These are phyloP conservation scores for Neurospora sp. DNA, from an alignment of 495 filamentous ascomycete genomes.

Conservation along the genomic window DNA sequence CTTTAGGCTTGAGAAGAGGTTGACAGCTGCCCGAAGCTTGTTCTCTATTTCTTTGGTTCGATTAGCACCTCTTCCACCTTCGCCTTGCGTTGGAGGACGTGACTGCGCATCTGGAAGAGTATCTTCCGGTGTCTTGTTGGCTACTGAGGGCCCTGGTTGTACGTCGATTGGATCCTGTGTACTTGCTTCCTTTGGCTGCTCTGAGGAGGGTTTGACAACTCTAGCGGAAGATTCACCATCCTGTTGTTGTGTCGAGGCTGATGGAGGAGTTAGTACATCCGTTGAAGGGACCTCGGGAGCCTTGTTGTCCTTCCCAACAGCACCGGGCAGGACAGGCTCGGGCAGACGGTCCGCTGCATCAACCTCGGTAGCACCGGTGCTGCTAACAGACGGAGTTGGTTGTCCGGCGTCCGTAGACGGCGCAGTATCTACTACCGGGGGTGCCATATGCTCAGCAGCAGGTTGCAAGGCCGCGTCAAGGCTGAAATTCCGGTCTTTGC, in stretches of 20 bases:
- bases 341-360: background rate
- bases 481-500: background rate
- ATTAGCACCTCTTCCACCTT: background rate
- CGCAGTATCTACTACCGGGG: background rate
- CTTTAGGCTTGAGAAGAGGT: conserved; percentile 9
- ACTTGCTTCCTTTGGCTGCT: background rate
- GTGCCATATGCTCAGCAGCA: background rate
- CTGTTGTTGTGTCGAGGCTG: background rate
- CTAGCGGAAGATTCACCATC: background rate
- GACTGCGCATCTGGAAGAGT: background rate
- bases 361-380: background rate
- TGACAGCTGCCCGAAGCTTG: conserved; percentile 10
- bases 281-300: conserved; percentile 2
- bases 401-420: background rate
- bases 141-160: background rate
- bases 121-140: background rate
- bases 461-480: background rate
- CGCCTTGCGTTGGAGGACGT: background rate
- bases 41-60: background rate
- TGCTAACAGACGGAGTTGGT: background rate
- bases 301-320: background rate
- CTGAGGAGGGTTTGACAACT: background rate
- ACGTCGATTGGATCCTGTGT: background rate
- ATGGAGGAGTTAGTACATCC: background rate
- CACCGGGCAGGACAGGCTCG: background rate